Base-by-base conservation (phyloP, 1,284 basidiomycete species). In the Salmacisia buchloeana region DNA sequence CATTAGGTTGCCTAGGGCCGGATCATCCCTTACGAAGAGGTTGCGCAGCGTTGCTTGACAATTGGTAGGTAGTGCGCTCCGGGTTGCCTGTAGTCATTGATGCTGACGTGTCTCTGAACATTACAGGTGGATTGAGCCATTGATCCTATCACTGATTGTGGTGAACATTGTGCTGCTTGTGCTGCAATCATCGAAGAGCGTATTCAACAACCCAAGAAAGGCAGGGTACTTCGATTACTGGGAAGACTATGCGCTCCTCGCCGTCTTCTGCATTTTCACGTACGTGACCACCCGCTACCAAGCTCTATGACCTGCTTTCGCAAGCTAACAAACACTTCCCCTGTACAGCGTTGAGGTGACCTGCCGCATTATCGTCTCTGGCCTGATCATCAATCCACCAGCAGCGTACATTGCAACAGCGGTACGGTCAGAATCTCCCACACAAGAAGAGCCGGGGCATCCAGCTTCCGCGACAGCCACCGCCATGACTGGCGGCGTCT, bases 341-440 rank as follows among this genome's bases (percentile, higher is more conserved):
- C 57, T 45, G 31, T 33, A 10, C 68, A 92, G 91, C 3, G 65
- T 96, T 41, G 94, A 98, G 82, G 87, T 90, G 61, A 83, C 90
- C 66, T 91, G 91, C 43, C 88, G 94, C 25, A 93, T 96, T 77
- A 86, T 91, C 73, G 90, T 94, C 29, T 92, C 91, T 12, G 94
- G 94, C 18, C 86, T 98, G 69, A 79, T 97, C 29, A 85, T 97
- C 64, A 93, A 97, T 77, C 92, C 94, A 9, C 76, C 76, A n/a
- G 68, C 69, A 9, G 60, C 63, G 52, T 71, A 64, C 29, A 49
- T 60, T 10, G 62, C 65, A 5, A 31, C 31, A 54, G 25, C 49
- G 3, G 49, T 54, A 12, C 27, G 49, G 27, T 33, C 49, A 15
- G 49, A 54, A 33, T 54, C 49, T 5, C 49, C 49, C 2, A 27